phyloP scores from a whole-genome alignment of 2,329 filamentous ascomycete genomes.

The Gnomoniopsis sp. region DNA sequence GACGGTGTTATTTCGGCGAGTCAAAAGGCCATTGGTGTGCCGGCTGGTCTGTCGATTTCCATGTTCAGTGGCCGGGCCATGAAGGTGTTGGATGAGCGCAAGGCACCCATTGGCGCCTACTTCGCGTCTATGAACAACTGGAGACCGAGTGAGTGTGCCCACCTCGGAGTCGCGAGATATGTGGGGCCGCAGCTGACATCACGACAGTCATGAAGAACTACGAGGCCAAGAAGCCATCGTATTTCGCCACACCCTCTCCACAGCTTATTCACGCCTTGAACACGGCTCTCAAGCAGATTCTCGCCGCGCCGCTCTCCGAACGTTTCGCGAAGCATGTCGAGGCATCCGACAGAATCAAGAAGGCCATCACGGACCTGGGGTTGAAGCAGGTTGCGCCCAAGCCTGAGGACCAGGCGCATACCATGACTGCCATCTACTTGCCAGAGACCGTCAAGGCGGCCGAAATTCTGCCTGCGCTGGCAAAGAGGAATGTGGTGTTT shows the following conservation, averaged over 20 bases:
- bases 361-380: conserved; percentile 73
- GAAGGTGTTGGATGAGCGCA: conserved; percentile 72
- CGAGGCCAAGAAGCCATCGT: conserved; percentile 94
- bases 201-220: conserved; percentile 92
- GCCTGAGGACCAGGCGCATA: conserved; percentile 88
- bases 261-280: conserved; percentile 92
- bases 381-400: conserved; percentile 82
- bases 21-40: conserved; percentile 95
- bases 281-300: conserved; percentile 82
- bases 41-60: conserved; percentile 88
- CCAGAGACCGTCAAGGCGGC: conserved; percentile 78
- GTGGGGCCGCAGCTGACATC: conserved; percentile 12
- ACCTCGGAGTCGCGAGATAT: conserved; percentile 1
- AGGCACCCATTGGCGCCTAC: conserved; percentile 80
- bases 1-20: conserved; percentile 92
- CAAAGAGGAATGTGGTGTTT: conserved; percentile 88
- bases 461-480: conserved; percentile 78
- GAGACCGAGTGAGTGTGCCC: conserved; percentile 67
- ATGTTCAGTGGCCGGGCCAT: conserved; percentile 91
- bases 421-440: conserved; percentile 97
- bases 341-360: conserved; percentile 82
- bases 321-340: conserved; percentile 79
- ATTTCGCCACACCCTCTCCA: conserved; percentile 95
- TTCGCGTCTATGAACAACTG: conserved; percentile 98
- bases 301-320: conserved; percentile 73